Conservation (phyloP, 2,329 filamentous ascomycete species). For the Diaporthe citri region DNA sequence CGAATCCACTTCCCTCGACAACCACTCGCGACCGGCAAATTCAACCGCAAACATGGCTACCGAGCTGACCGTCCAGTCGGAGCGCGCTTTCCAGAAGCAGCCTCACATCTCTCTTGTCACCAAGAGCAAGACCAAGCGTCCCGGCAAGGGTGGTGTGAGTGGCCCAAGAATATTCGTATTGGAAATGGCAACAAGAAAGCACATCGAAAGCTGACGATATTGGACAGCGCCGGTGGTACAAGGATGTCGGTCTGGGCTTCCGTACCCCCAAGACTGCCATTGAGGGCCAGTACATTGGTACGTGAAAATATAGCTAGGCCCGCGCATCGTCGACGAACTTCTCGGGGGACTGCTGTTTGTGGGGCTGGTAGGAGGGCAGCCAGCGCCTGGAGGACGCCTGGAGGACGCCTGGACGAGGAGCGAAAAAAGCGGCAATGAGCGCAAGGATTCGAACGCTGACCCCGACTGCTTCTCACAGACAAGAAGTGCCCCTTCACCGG, state of each 20-base stretch:
- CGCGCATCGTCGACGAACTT: background rate
- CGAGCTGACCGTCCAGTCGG: conserved; percentile 99
- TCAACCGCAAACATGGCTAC: conserved; percentile 84
- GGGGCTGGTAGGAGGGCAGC: conserved; percentile 13
- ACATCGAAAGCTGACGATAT: conserved; percentile 31
- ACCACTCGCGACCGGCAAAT: conserved; percentile 56
- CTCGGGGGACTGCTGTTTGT: background rate
- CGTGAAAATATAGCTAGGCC: conserved; percentile 57
- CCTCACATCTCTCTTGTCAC: conserved; percentile 99
- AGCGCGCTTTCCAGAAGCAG: conserved; percentile 99
- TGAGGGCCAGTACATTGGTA: conserved; percentile 99
- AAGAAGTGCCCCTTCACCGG: conserved; percentile 99
- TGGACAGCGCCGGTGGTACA: conserved; percentile 75
- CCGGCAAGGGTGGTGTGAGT: conserved; percentile 93
- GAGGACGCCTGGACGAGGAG: background rate
- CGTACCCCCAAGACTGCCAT: conserved; percentile 98
- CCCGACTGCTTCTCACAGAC: conserved; percentile 70
- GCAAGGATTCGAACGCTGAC: conserved; percentile 36
- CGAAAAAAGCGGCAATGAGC: background rate
- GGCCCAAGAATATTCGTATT: conserved; percentile 47
- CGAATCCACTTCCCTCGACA: conserved; percentile 43
- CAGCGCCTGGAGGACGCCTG: background rate
- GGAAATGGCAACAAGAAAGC: background rate
- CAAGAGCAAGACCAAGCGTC: conserved; percentile 90
- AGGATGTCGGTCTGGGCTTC: conserved; percentile 99